Evolutionary conservation across 305 asterid genomes (phyloP), one percentile per base, ranked within the genome.

Genomic region (Andrographis paniculata): DNA sequence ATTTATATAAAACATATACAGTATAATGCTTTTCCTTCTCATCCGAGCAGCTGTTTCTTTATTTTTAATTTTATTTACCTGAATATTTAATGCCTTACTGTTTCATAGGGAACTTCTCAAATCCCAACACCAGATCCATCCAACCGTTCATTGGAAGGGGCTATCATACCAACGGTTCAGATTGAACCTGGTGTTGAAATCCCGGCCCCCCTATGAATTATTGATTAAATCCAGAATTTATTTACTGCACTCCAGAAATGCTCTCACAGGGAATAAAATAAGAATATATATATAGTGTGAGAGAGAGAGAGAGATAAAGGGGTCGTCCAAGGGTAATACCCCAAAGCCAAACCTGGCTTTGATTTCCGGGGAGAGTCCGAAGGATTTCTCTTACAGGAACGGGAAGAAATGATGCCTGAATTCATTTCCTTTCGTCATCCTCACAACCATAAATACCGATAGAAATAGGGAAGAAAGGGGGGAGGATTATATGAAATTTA

Each of bases 301-400:
- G 15, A 17, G 39, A 41, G 52, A 14, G 63, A 48, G 59, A 58
- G 61, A 53, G 60, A 65, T 45, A 61, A 61, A 61, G 55, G 64
- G 55, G 75, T 44, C 56, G 59, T 58, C 52, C 53, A 56, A 61
- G 59, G 56, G 50, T 47, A 65, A 69, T 66, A 59, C 76, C 74
- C 62, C 71, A 27, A 67, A 67, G 52, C 69, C 58, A 42, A 41
- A 60, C 62, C 48, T 56, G 59, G 71, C 75, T 70, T 69, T 77
- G 70, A 73, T 73, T 65, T 77, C 74, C 74, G 67, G 61, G 40
- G 76, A 59, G 77, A 65, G 68, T 67, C 68, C 76, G 59, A 64
- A 70, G 74, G 81, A 61, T 49, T 69, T 69, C 74, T 69, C 74
- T 59, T 53, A 45, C 79, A 19, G 51, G 53, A 55, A 62, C 64